Conservation (phyloP, 1,284 basidiomycete genomes). For the Ustilago vetiveriae region DNA sequence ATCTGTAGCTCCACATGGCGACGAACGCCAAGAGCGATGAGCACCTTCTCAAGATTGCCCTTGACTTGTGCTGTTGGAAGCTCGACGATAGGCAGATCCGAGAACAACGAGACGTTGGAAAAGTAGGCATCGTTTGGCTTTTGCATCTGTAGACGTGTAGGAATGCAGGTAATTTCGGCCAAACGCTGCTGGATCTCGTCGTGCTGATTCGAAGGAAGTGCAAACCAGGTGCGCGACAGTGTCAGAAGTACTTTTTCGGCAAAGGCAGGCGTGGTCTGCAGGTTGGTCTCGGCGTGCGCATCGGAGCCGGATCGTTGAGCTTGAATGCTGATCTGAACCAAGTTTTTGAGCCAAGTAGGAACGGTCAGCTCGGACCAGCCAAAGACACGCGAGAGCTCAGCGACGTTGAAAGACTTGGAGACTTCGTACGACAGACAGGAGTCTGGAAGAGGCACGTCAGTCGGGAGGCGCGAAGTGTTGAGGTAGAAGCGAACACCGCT, state of each 20-base stretch:
- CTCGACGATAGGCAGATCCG: constrained; percentile 79
- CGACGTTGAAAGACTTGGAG: constrained; percentile 71
- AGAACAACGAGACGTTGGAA: constrained; percentile 84
- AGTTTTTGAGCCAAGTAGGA: constrained; percentile 78
- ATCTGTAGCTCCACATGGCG: constrained; percentile 78
- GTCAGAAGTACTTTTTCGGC: constrained; percentile 82
- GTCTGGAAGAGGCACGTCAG: constrained; percentile 82
- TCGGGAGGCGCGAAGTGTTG: constrained; percentile 78
- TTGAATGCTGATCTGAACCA: constrained; percentile 70
- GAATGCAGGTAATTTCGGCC: constrained; percentile 79
- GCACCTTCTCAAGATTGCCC: constrained; percentile 79
- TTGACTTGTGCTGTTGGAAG: constrained; percentile 78
- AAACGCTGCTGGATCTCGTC: constrained; percentile 74
- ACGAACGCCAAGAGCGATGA: constrained; percentile 83
- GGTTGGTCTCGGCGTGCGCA: constrained; percentile 72
- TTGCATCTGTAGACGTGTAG: constrained; percentile 81
- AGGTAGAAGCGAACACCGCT: constrained; percentile 78
- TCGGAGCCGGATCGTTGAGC: constrained; percentile 64
- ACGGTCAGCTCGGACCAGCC: constrained; percentile 84
- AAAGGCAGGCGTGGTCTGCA: constrained; percentile 78
- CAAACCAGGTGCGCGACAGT: constrained; percentile 80
- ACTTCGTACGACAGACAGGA: constrained; percentile 81
- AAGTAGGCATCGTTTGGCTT: constrained; percentile 84
- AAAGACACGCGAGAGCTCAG: constrained; percentile 66
- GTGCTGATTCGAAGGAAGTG: constrained; percentile 74